Percentiles rank a stretch among this genome's conserved stretches.
These are phyloP conservation scores for Mycena epipterygia DNA, from an alignment of 768 basidiomycete species.

Conservation along the genomic window DNA sequence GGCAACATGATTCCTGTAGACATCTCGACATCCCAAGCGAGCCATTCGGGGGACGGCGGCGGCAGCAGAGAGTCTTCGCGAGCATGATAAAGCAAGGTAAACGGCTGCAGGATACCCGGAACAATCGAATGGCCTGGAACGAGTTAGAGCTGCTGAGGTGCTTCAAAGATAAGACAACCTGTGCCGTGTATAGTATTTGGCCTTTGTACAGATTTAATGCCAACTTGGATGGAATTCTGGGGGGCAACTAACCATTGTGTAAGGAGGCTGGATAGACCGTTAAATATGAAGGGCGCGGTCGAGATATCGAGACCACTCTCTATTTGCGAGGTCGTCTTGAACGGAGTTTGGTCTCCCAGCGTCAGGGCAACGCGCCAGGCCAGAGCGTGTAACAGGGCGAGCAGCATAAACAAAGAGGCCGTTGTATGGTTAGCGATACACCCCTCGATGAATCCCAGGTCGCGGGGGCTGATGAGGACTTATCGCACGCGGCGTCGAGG, in stretches of 20 bases:
- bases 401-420: neutral
- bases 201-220: neutral
- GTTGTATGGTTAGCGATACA: no score
- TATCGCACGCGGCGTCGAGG: no score
- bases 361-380: neutral
- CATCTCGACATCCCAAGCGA: slow-evolving; percentile 45
- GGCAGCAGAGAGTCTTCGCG: slow-evolving; percentile 33
- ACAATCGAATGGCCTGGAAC: slow-evolving; percentile 40
- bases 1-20: slow-evolving; percentile 39
- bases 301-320: slow-evolving; percentile 3
- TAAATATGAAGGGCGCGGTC: slow-evolving; percentile 37
- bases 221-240: neutral
- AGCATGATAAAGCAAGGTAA: slow-evolving; percentile 42
- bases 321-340: neutral
- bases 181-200: slow-evolving; percentile 33
- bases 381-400: neutral
- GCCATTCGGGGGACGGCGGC: slow-evolving; percentile 42
- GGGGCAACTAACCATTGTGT: slow-evolving; percentile 27
- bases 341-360: neutral
- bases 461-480: no score
- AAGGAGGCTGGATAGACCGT: slow-evolving; percentile 34
- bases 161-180: slow-evolving; percentile 7
- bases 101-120: slow-evolving; percentile 33
- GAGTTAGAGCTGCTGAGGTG: neutral
- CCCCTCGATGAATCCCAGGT: no score